These are phyloP conservation scores for Colletotrichum sp. DNA, from an alignment of 2,329 filamentous ascomycete genomes.

Conservation along the genomic window DNA sequence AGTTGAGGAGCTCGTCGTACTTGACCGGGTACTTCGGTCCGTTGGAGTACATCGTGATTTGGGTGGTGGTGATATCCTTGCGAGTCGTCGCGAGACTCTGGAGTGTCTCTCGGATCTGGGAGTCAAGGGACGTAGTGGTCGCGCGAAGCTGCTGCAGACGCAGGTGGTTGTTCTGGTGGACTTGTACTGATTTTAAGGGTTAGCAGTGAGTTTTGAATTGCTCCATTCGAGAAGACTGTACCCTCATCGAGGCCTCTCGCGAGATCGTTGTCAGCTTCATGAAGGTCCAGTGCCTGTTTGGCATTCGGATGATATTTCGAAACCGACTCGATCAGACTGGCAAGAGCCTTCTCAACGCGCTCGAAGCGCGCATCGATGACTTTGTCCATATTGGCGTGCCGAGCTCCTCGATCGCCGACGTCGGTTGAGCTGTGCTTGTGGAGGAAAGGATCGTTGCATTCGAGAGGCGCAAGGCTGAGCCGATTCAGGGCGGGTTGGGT, in stretches of 20 bases:
- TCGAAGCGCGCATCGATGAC: slow-evolving; percentile 68
- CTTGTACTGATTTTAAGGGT: slow-evolving; percentile 58
- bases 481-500: not conserved
- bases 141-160: slow-evolving; percentile 73
- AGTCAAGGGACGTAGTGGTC: slow-evolving; percentile 69
- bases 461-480: slow-evolving; percentile 12
- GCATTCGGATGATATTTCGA: slow-evolving; percentile 81
- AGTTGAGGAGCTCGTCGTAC: slow-evolving; percentile 77
- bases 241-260: slow-evolving; percentile 69
- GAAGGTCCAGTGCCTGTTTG: slow-evolving; percentile 70
- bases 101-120: slow-evolving; percentile 74
- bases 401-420: not conserved
- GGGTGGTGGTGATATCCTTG: slow-evolving; percentile 71
- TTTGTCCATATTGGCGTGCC: slow-evolving; percentile 58
- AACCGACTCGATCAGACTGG: slow-evolving; percentile 77
- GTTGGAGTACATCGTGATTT: slow-evolving; percentile 60
- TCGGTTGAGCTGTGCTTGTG: not conserved
- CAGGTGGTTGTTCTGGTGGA: slow-evolving; percentile 76
- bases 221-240: slow-evolving; percentile 36
- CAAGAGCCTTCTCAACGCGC: slow-evolving; percentile 70
- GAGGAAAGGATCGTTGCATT: not conserved
- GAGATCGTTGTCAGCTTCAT: slow-evolving; percentile 73
- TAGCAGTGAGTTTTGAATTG: not conserved
- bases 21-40: slow-evolving; percentile 61
- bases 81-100: slow-evolving; percentile 74